These are phyloP conservation scores for Aureobasidium sp. DNA, from an alignment of 2,329 filamentous ascomycete genomes.

Conservation along the genomic window DNA sequence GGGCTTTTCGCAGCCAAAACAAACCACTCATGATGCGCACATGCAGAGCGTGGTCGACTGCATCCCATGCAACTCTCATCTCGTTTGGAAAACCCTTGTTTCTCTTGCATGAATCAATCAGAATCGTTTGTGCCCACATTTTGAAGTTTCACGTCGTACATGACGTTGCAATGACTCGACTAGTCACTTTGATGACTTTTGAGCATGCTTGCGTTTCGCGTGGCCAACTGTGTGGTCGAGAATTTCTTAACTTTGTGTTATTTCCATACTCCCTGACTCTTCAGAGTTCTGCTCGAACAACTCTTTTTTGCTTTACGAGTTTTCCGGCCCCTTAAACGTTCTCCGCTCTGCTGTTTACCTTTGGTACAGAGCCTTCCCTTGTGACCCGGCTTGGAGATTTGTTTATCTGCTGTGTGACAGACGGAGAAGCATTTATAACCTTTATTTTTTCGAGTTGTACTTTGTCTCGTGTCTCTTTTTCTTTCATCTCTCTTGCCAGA, in stretches of 20 bases:
- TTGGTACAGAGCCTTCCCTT: neutral
- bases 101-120: neutral
- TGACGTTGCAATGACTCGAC: slow-evolving; percentile 7
- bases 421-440: neutral
- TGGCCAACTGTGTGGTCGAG: neutral
- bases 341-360: neutral
- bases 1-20: neutral
- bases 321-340: neutral
- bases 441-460: neutral
- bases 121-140: neutral
- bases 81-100: neutral
- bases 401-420: too few species aligned
- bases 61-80: neutral
- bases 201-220: neutral
- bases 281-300: neutral
- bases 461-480: too few species aligned
- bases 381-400: neutral
- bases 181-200: neutral
- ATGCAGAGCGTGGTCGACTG: neutral
- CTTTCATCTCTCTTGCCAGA: neutral
- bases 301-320: neutral
- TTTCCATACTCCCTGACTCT: neutral
- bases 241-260: neutral
- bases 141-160: neutral
- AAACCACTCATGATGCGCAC: slow-evolving; percentile 1